These are phyloP conservation scores for Oldenlandia corymbosa DNA, from an alignment of 257 asterid species.

Conservation along the genomic window DNA sequence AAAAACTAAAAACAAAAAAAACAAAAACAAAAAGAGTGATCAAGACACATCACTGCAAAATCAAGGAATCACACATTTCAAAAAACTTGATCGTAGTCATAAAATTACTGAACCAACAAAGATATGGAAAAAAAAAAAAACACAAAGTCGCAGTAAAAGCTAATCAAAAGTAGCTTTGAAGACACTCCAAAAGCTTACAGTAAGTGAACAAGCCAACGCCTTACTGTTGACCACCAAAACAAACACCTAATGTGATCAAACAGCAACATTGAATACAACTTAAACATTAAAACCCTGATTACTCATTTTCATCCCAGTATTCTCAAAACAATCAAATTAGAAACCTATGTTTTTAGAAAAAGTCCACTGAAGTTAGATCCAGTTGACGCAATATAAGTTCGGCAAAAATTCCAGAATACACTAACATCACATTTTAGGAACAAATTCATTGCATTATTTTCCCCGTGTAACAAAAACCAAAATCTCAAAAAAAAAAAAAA, in stretches of 20 bases:
- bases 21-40: neutral
- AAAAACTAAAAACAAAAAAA: too few species aligned
- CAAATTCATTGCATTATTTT: conserved; percentile 6
- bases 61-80: neutral
- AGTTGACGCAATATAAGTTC: neutral
- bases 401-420: neutral
- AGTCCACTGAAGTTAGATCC: conserved; percentile 12
- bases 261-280: neutral
- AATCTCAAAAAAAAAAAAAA: neutral
- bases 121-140: neutral
- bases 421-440: conserved; percentile 1
- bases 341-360: neutral
- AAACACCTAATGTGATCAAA: conserved; percentile 1
- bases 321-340: neutral
- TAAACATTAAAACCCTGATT: neutral
- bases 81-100: neutral
- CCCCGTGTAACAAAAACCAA: neutral
- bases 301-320: neutral
- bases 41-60: neutral
- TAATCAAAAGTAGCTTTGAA: neutral
- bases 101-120: neutral
- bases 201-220: neutral
- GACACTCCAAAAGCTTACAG: neutral
- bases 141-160: neutral
- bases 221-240: conserved; percentile 1